Conservation (phyloP, 768 basidiomycete genomes). For the Symmetrospora coprosmae region DNA sequence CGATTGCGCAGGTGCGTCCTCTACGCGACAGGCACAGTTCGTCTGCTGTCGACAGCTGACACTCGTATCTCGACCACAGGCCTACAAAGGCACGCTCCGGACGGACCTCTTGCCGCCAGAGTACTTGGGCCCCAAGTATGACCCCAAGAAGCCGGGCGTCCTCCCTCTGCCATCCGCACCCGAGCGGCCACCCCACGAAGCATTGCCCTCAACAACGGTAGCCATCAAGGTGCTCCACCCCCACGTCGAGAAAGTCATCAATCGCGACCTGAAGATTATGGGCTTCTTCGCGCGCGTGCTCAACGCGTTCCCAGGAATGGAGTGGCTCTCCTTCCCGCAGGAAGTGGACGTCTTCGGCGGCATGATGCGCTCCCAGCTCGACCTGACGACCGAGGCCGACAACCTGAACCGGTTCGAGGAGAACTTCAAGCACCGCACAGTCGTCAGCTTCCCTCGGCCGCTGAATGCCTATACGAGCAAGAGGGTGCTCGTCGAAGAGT, state of each 20-base stretch:
- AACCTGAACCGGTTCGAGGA: slow-evolving; percentile 72
- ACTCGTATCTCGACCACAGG: slow-evolving; percentile 41
- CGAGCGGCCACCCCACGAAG: slow-evolving; percentile 44
- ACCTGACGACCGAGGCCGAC: slow-evolving; percentile 74
- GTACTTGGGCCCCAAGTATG: slow-evolving; percentile 60
- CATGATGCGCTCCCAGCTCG: slow-evolving; percentile 93
- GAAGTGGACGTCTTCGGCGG: slow-evolving; percentile 85
- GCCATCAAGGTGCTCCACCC: slow-evolving; percentile 96
- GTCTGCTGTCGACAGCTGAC: neutral
- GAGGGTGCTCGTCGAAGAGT: slow-evolving; percentile 81
- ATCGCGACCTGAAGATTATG: slow-evolving; percentile 89
- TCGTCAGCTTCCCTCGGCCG: slow-evolving; percentile 81
- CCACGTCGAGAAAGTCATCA: slow-evolving; percentile 61
- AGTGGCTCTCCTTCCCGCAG: slow-evolving; percentile 89
- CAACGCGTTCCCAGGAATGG: slow-evolving; percentile 73
- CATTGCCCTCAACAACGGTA: slow-evolving; percentile 71
- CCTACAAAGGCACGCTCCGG: slow-evolving; percentile 75
- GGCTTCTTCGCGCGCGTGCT: slow-evolving; percentile 69
- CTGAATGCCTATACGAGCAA: slow-evolving; percentile 63
- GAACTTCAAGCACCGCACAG: slow-evolving; percentile 60
- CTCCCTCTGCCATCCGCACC: slow-evolving; percentile 25
- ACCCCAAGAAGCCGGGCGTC: slow-evolving; percentile 1
- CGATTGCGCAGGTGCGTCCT: slow-evolving; percentile 69
- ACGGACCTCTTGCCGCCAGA: slow-evolving; percentile 70
- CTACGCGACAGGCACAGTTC: neutral